phyloP scores from a whole-genome alignment of 768 basidiomycete genomes.

The Psilocybe cubensis region DNA sequence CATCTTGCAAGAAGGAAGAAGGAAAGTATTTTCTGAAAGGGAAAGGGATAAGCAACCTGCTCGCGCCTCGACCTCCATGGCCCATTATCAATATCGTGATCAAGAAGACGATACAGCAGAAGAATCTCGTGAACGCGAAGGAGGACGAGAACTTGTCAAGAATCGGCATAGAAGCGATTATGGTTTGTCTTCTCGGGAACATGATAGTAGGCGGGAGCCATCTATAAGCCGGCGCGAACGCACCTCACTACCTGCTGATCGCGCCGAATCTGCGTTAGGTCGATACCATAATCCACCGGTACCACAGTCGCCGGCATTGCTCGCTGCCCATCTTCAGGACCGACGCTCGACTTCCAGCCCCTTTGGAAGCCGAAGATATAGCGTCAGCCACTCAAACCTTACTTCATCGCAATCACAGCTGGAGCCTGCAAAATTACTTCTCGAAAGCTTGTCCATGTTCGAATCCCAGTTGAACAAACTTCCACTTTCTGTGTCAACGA shows the following conservation, averaged over 20 bases:
- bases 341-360: constrained; percentile 24
- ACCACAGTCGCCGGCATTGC: constrained; percentile 10
- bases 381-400: constrained; percentile 15
- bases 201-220: neutral
- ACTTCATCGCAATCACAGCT: constrained; percentile 28
- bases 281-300: constrained; percentile 21
- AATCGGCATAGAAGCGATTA: constrained; percentile 44
- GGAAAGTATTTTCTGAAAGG: constrained; percentile 22
- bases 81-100: constrained; percentile 42
- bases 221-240: constrained; percentile 18
- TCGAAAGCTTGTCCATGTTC: constrained; percentile 71
- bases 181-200: constrained; percentile 24
- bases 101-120: constrained; percentile 20
- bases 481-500: constrained; percentile 27
- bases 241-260: constrained; percentile 16
- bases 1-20: constrained; percentile 32
- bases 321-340: constrained; percentile 24
- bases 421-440: constrained; percentile 73
- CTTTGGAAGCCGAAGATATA: constrained; percentile 27
- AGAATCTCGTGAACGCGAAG: constrained; percentile 7
- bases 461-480: constrained; percentile 66
- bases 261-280: constrained; percentile 25
- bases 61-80: constrained; percentile 62
- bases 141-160: constrained; percentile 31
- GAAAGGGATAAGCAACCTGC: constrained; percentile 22